Conservation (phyloP, 75 land plant genomes). For the Selaginella moellendorffii region DNA sequence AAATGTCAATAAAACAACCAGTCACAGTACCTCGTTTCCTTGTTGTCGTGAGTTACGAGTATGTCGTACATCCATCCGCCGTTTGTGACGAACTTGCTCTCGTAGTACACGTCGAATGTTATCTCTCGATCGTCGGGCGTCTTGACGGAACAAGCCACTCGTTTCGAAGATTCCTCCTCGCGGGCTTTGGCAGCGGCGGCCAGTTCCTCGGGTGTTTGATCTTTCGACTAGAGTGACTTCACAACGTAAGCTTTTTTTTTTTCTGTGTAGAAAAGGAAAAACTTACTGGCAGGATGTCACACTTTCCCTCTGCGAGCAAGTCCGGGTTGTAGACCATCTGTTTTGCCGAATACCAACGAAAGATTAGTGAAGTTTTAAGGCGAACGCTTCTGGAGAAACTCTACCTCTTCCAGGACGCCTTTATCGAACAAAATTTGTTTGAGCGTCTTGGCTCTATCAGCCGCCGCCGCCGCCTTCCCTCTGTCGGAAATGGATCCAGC, state of each 20-base stretch:
- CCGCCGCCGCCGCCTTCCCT: constrained; percentile 30
- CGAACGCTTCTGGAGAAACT: too few relatives aligned
- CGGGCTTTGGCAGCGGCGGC: constrained; percentile 10
- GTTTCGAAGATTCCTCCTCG: constrained; percentile 20
- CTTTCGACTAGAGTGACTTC: background rate
- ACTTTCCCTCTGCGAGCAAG: constrained; percentile 29
- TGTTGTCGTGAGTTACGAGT: constrained; percentile 29
- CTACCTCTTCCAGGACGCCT: too few relatives aligned
- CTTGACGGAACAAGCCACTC: constrained; percentile 10
- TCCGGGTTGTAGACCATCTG: constrained; percentile 36
- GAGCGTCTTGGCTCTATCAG: constrained; percentile 23
- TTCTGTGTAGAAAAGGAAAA: background rate
- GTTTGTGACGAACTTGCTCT: constrained; percentile 27
- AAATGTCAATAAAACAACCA: background rate
- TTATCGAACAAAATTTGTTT: constrained; percentile 28
- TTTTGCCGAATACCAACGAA: too few relatives aligned
- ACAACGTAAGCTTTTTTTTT: background rate
- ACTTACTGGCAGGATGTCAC: constrained; percentile 32
- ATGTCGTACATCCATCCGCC: constrained; percentile 41
- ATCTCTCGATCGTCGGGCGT: constrained; percentile 23
- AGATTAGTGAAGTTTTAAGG: too few relatives aligned
- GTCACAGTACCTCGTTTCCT: constrained; percentile 23
- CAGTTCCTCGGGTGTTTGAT: constrained; percentile 8
- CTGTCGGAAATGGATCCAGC: constrained; percentile 38
- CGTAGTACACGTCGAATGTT: constrained; percentile 24